Conservation (phyloP, 148 eudicot genomes). For the Fallopia convolvulus region DNA sequence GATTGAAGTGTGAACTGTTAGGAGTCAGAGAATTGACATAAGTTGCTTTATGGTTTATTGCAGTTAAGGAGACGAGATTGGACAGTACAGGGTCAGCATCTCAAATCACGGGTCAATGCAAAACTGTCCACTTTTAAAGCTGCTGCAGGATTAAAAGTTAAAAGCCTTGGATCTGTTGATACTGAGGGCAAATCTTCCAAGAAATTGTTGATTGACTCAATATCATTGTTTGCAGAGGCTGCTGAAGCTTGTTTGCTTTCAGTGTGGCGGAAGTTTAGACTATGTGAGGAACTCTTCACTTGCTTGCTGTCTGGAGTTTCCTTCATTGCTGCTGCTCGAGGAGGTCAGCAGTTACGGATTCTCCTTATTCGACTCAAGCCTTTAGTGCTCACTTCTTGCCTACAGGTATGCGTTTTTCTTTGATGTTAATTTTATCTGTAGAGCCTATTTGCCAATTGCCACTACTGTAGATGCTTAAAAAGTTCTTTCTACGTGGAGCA, state of each 20-base stretch:
- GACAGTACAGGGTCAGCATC: conserved; percentile 66
- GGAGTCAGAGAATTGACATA: not conserved
- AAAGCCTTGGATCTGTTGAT: conserved; percentile 51
- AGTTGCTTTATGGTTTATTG: conserved; percentile 15
- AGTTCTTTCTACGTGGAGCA: not conserved
- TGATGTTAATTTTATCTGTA: not conserved
- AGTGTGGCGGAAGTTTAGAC: conserved; percentile 77
- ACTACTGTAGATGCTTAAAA: not conserved
- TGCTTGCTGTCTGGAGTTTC: conserved; percentile 80
- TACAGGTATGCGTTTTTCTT: conserved; percentile 43
- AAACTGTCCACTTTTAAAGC: conserved; percentile 74
- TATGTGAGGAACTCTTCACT: conserved; percentile 84
- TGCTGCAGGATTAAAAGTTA: conserved; percentile 55
- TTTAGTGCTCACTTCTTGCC: conserved; percentile 76
- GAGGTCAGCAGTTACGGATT: conserved; percentile 78
- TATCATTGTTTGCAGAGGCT: conserved; percentile 69
- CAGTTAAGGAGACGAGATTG: conserved; percentile 95
- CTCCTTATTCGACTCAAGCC: conserved; percentile 86
- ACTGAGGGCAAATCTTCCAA: conserved; percentile 72
- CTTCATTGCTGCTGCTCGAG: conserved; percentile 72
- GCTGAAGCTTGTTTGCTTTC: conserved; percentile 83
- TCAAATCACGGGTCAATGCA: conserved; percentile 67
- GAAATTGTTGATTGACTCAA: conserved; percentile 64
- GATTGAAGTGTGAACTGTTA: not conserved
- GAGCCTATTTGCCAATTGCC: conserved; percentile 3